These are phyloP conservation scores for Phytophthora vignae DNA, from an alignment of 352 stramenopile genomes.

Conservation along the genomic window DNA sequence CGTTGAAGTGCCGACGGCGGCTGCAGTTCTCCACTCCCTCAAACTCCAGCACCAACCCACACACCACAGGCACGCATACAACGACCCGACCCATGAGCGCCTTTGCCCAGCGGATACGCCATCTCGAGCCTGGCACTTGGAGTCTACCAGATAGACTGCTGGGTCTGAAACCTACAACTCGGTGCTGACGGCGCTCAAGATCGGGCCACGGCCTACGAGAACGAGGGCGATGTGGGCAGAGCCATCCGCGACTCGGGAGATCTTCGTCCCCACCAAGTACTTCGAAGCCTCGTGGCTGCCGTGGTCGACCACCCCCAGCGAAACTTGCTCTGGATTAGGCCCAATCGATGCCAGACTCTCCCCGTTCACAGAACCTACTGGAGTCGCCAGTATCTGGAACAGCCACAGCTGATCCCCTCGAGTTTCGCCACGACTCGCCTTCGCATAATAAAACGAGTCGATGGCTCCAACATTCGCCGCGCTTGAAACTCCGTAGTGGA, in stretches of 20 bases:
- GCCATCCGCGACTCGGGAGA: slow-evolving; percentile 77
- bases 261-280: slow-evolving; percentile 91
- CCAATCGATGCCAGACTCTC: no score
- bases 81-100: slow-evolving; percentile 21
- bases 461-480: no score
- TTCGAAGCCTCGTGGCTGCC: slow-evolving; percentile 50
- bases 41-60: slow-evolving; percentile 53
- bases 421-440: no score
- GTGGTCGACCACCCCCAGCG: slow-evolving; percentile 35
- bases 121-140: slow-evolving; percentile 62
- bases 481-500: no score
- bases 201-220: slow-evolving; percentile 88
- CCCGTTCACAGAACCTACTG: no score
- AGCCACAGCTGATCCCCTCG: no score
- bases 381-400: no score
- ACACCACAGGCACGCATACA: slow-evolving; percentile 36
- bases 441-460: no score
- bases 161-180: slow-evolving; percentile 66
- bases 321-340: no score
- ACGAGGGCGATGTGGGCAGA: slow-evolving; percentile 85
- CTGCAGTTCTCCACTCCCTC: no score
- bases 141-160: slow-evolving; percentile 59
- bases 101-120: slow-evolving; percentile 46
- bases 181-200: slow-evolving; percentile 57
- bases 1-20: no score